Evolutionary conservation across 2,329 filamentous ascomycete species (phyloP).

Genomic region (Annulohypoxylon truncatum): DNA sequence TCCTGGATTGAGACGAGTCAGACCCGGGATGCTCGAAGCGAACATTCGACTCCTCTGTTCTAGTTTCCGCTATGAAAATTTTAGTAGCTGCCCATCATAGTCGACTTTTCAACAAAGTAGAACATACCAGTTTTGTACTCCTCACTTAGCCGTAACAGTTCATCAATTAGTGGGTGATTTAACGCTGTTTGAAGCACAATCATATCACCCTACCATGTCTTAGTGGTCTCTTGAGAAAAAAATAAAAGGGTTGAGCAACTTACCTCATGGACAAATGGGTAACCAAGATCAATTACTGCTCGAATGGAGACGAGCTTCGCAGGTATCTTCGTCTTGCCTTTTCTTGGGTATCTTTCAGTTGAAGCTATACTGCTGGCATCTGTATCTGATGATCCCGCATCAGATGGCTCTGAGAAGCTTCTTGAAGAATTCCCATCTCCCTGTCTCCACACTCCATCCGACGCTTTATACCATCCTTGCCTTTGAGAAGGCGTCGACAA

Average conservation of each 20-base stretch:
- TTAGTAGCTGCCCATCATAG: neutral
- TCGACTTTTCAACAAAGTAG: neutral
- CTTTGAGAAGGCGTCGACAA: neutral
- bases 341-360: neutral
- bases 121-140: neutral
- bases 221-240: neutral
- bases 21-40: neutral
- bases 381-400: neutral
- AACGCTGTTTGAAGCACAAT: slow-evolving; percentile 6
- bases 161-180: neutral
- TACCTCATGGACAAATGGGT: slow-evolving; percentile 4
- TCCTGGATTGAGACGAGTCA: neutral
- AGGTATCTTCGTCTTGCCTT: slow-evolving; percentile 7
- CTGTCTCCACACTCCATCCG: neutral
- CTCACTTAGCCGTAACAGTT: neutral
- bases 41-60: neutral
- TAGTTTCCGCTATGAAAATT: neutral
- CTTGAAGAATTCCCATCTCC: neutral
- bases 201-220: neutral
- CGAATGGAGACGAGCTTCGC: neutral
- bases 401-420: neutral
- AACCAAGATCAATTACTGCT: neutral
- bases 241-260: neutral
- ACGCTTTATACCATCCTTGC: neutral
- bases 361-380: neutral